phyloP scores from a whole-genome alignment of 345 rosid species.

The Hibiscus trionum region DNA sequence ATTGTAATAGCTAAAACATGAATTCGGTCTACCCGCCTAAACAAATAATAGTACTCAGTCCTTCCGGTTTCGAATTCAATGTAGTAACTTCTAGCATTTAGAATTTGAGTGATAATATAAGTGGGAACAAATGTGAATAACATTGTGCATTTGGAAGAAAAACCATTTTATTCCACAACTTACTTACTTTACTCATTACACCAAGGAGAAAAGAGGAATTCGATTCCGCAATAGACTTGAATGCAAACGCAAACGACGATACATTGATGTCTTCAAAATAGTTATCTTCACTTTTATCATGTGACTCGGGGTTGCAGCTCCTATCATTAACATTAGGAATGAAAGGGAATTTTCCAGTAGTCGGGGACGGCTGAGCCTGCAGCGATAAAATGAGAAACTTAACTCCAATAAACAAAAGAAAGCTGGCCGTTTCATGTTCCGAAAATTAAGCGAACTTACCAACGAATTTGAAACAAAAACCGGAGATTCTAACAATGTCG shows the following conservation, averaged over 20 bases:
- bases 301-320: slow-evolving; percentile 26
- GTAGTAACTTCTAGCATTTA: neutral
- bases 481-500: slow-evolving; percentile 83
- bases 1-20: too few species aligned
- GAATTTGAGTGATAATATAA: neutral
- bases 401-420: too few species aligned
- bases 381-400: slow-evolving; percentile 14
- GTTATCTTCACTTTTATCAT: slow-evolving; percentile 51
- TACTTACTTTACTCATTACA: slow-evolving; percentile 39
- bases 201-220: slow-evolving; percentile 45
- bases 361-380: slow-evolving; percentile 93
- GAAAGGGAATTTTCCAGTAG: slow-evolving; percentile 76
- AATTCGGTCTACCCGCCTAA: neutral
- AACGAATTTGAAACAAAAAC: slow-evolving; percentile 69
- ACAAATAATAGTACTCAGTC: neutral
- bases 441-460: slow-evolving; percentile 28
- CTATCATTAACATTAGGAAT: slow-evolving; percentile 34
- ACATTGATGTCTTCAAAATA: slow-evolving; percentile 47
- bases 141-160: neutral
- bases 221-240: slow-evolving; percentile 54
- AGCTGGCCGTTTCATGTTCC: neutral
- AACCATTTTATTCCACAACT: neutral
- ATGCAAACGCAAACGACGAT: slow-evolving; percentile 73
- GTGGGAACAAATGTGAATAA: neutral
- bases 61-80: neutral